phyloP scores from a whole-genome alignment of 163 green algal species.

The Trebouxia gelatinosa region DNA sequence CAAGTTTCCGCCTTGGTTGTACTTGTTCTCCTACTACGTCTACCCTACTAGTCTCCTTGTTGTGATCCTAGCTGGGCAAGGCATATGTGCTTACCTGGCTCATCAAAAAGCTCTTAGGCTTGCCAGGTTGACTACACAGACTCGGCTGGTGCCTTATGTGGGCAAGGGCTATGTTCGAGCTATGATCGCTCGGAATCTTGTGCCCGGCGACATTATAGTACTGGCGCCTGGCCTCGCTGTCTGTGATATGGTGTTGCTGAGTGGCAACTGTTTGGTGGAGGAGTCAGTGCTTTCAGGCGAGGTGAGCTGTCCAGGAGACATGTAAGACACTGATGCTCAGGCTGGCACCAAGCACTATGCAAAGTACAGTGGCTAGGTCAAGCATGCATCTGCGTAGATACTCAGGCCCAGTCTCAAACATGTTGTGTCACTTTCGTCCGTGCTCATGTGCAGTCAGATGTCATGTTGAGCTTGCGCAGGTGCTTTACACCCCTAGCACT shows the following conservation, averaged over 20 bases:
- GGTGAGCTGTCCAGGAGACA: too few relatives aligned
- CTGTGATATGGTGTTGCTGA: not conserved
- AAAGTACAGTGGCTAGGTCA: too few relatives aligned
- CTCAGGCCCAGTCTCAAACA: too few relatives aligned
- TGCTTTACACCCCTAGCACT: too few relatives aligned
- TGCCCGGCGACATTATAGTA: not conserved
- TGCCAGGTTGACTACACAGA: not conserved
- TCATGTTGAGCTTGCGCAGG: too few relatives aligned
- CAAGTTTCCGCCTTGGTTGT: too few relatives aligned
- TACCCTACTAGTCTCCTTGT: not conserved
- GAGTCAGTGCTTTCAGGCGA: not conserved
- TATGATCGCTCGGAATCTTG: not conserved
- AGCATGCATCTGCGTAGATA: too few relatives aligned
- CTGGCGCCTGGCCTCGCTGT: not conserved
- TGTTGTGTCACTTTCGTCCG: too few relatives aligned
- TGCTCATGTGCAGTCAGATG: too few relatives aligned
- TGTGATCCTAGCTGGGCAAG: not conserved
- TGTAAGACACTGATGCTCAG: too few relatives aligned
- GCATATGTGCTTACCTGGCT: not conserved
- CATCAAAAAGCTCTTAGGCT: not conserved
- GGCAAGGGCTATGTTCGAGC: slow-evolving; percentile 4
- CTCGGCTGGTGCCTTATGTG: not conserved
- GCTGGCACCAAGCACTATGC: too few relatives aligned
- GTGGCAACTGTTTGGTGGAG: not conserved
- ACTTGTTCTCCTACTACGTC: not conserved